Percentiles rank a stretch among this genome's conserved stretches.
Evolutionary conservation across 2,329 filamentous ascomycete genomes (phyloP).

Genomic region (Fusarium sp.): DNA sequence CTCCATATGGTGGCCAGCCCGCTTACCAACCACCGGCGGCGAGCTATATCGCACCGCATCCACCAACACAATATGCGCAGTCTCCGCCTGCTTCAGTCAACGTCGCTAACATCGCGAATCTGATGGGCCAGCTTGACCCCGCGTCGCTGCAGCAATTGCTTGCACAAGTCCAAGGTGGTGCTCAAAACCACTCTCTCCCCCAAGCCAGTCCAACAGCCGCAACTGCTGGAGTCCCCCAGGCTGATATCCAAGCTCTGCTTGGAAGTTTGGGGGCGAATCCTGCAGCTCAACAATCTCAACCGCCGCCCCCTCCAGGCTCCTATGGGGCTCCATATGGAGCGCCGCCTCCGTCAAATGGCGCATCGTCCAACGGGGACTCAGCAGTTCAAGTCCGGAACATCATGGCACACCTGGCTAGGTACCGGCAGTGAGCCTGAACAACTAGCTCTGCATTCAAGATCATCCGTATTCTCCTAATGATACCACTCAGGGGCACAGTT

Average conservation of each 20-base stretch:
- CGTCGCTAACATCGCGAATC: conserved; percentile 68
- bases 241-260: conserved; percentile 62
- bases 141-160: conserved; percentile 78
- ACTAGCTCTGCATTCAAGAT: background rate
- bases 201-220: conserved; percentile 38
- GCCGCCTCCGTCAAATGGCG: conserved; percentile 47
- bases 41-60: conserved; percentile 45
- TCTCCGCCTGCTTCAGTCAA: conserved; percentile 45
- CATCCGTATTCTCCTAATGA: conserved; percentile 33
- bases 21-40: conserved; percentile 47
- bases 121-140: conserved; percentile 77
- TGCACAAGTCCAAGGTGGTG: conserved; percentile 62
- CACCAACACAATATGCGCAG: conserved; percentile 51
- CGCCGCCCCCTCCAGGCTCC: conserved; percentile 22
- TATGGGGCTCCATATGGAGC: conserved; percentile 51
- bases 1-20: conserved; percentile 50
- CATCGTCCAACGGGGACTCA: conserved; percentile 50
- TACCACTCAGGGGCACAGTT: conserved; percentile 23
- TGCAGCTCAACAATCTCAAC: conserved; percentile 38
- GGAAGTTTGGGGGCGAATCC: conserved; percentile 53
- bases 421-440: conserved; percentile 60
- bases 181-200: conserved; percentile 29
- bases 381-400: conserved; percentile 76
- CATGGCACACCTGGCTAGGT: conserved; percentile 77
- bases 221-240: conserved; percentile 47